These are phyloP conservation scores for Termitomyces eurrhizus DNA, from an alignment of 768 basidiomycete genomes.

Conservation along the genomic window DNA sequence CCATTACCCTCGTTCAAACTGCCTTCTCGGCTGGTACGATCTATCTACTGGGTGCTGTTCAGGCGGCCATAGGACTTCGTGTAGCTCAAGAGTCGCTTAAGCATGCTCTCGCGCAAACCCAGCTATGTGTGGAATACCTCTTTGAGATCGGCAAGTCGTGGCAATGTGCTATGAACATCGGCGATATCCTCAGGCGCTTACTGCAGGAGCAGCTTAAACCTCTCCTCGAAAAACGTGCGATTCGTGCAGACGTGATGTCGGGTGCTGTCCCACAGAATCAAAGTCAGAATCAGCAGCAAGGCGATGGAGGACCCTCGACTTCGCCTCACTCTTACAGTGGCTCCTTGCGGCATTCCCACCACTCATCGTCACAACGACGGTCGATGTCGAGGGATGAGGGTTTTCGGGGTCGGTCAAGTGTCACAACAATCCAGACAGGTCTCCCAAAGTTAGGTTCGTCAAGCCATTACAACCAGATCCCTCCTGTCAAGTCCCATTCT, in stretches of 20 bases:
- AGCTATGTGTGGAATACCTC: constrained; percentile 46
- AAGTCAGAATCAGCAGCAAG: not conserved
- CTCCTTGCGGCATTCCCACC: constrained; percentile 4
- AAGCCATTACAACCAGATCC: constrained; percentile 6
- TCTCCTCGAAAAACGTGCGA: constrained; percentile 30
- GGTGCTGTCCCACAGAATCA: not conserved
- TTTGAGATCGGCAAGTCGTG: constrained; percentile 51
- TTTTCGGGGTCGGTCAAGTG: constrained; percentile 1
- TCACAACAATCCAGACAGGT: constrained; percentile 1
- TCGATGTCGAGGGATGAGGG: constrained; percentile 4
- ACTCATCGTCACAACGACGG: constrained; percentile 11
- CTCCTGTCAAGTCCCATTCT: constrained; percentile 4
- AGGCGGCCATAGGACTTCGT: constrained; percentile 45
- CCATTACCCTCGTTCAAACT: constrained; percentile 54
- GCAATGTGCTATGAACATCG: constrained; percentile 49
- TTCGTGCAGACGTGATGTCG: constrained; percentile 3
- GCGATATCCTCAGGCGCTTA: constrained; percentile 41
- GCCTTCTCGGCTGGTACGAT: constrained; percentile 59
- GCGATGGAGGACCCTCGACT: not conserved
- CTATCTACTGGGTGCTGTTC: constrained; percentile 50
- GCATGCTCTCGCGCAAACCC: constrained; percentile 38
- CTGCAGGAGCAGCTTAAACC: constrained; percentile 40
- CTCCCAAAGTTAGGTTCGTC: constrained; percentile 1
- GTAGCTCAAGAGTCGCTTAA: constrained; percentile 44
- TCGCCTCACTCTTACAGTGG: constrained; percentile 1